Conservation (phyloP, 2,329 filamentous ascomycete species). For the Ramularia endophylla region DNA sequence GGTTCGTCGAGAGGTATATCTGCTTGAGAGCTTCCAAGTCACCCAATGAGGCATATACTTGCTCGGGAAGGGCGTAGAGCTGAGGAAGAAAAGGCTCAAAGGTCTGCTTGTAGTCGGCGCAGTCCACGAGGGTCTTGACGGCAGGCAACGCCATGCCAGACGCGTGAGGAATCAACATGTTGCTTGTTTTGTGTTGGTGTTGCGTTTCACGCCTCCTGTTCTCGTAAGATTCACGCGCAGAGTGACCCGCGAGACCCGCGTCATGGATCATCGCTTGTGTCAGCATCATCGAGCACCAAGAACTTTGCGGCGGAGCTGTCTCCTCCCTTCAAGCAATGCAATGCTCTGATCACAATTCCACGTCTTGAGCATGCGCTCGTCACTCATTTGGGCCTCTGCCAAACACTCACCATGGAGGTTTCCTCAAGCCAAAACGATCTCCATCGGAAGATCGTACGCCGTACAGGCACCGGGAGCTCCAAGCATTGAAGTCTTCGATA, state of each 20-base stretch:
- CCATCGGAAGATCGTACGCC: slow-evolving; percentile 55
- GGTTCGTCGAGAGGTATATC: slow-evolving; percentile 81
- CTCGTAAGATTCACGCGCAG: too few species aligned
- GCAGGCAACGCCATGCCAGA: slow-evolving; percentile 49
- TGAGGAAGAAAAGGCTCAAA: slow-evolving; percentile 72
- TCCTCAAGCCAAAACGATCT: too few species aligned
- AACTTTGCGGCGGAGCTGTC: too few species aligned
- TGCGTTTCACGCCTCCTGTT: too few species aligned
- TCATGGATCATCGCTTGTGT: too few species aligned
- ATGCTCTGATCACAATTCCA: neutral
- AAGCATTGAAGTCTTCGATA: slow-evolving; percentile 85
- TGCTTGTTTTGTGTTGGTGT: too few species aligned
- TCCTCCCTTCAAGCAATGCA: too few species aligned
- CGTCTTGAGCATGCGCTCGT: slow-evolving; percentile 18
- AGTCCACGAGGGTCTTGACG: slow-evolving; percentile 66
- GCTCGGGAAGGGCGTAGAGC: slow-evolving; percentile 42
- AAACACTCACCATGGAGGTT: neutral
- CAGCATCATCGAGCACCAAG: too few species aligned
- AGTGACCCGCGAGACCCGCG: too few species aligned
- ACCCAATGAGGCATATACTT: slow-evolving; percentile 50
- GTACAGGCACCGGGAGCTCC: slow-evolving; percentile 71
- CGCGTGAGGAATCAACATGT: neutral
- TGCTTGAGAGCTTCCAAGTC: slow-evolving; percentile 58
- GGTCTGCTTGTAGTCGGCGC: slow-evolving; percentile 67
- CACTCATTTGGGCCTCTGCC: slow-evolving; percentile 6